A percentile compares a stretch with the other conserved stretches of the same genome.
Evolutionary conservation across 352 stramenopile species (phyloP).

Genomic region (Globisporangium heterothallicum): DNA sequence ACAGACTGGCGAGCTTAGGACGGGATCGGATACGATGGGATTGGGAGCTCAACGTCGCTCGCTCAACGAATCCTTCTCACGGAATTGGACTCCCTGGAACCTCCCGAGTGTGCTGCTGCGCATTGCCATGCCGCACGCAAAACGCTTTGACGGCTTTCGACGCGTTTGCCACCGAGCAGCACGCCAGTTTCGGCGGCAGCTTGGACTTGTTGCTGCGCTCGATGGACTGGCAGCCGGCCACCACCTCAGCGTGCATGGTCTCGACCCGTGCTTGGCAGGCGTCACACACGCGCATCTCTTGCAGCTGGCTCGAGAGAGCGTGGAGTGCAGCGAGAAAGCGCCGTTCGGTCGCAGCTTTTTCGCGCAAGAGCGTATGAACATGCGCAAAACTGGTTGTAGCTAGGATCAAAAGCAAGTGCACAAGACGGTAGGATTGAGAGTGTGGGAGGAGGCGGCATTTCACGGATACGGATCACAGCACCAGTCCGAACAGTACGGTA

Average conservation of each 20-base stretch:
- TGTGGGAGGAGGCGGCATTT: neutral
- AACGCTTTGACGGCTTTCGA: neutral
- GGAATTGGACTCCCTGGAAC: no score
- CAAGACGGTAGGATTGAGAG: neutral
- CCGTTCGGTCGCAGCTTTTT: slow-evolving; percentile 4
- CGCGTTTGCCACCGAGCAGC: neutral
- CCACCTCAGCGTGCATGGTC: neutral
- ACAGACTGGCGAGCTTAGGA: no score
- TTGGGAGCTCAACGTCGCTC: no score
- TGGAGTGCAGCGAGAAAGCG: slow-evolving; percentile 1
- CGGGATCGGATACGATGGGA: no score
- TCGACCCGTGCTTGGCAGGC: neutral
- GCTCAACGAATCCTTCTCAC: no score
- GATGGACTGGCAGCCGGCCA: neutral
- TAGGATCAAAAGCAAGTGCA: neutral
- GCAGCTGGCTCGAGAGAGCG: slow-evolving; percentile 2
- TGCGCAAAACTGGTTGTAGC: slow-evolving; percentile 9
- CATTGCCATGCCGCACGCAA: neutral
- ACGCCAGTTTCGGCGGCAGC: neutral
- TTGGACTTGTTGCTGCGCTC: neutral
- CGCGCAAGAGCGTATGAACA: neutral
- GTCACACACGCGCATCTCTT: slow-evolving; percentile 1
- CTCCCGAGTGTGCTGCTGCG: neutral
- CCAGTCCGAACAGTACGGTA: no score
- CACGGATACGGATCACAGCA: no score